Evolutionary conservation across 495 filamentous ascomycete genomes (phyloP).

Genomic region (Lentithecium fluviatile): DNA sequence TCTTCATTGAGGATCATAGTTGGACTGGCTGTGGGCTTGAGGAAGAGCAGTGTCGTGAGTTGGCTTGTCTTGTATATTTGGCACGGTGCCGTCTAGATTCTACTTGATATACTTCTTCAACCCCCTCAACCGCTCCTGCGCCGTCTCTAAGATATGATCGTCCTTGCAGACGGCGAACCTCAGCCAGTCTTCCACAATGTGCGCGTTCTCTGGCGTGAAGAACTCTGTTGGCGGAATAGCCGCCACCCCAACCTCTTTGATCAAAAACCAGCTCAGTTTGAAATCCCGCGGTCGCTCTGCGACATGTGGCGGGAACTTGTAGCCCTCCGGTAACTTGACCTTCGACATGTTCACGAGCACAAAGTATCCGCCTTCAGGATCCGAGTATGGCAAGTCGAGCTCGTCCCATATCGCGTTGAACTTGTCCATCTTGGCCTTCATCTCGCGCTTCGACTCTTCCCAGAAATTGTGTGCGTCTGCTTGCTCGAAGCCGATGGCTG

Average conservation of each 20-base stretch:
- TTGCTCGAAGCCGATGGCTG: constrained; percentile 91
- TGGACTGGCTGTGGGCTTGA: too few species aligned
- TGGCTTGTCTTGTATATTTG: too few species aligned
- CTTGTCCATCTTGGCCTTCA: constrained; percentile 81
- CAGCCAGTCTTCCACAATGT: constrained; percentile 87
- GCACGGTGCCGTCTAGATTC: too few species aligned
- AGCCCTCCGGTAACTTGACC: constrained; percentile 75
- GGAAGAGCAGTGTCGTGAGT: too few species aligned
- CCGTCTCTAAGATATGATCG: constrained; percentile 81
- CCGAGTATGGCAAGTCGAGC: constrained; percentile 84
- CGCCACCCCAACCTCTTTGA: constrained; percentile 92
- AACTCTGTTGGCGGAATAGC: constrained; percentile 97
- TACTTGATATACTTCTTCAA: constrained; percentile 73
- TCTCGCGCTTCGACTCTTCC: constrained; percentile 77
- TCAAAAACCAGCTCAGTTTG: constrained; percentile 91
- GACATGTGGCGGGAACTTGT: constrained; percentile 86
- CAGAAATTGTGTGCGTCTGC: constrained; percentile 85
- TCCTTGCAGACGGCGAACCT: constrained; percentile 97
- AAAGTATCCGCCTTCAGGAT: constrained; percentile 95
- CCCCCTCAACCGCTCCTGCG: constrained; percentile 82
- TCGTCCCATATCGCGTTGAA: constrained; percentile 91
- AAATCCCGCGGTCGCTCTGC: constrained; percentile 84
- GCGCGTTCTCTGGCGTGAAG: constrained; percentile 78
- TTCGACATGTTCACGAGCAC: constrained; percentile 88
- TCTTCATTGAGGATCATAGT: too few species aligned